These are phyloP conservation scores for Haberlea rhodopensis DNA, from an alignment of 257 asterid genomes.

Conservation along the genomic window DNA sequence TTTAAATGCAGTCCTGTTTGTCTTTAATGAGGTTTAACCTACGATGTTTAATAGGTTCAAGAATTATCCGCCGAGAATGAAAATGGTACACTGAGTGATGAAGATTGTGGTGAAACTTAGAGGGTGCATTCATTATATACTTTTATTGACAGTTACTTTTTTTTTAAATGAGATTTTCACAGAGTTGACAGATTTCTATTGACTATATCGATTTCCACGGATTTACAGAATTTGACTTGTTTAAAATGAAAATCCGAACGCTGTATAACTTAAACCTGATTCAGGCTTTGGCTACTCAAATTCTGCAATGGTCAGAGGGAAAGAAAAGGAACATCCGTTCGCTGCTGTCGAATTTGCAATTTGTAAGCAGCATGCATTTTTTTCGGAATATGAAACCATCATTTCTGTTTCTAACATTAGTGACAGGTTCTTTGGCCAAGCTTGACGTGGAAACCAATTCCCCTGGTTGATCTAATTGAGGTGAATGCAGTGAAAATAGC, in stretches of 20 bases:
- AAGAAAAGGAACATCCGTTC: constrained; percentile 96
- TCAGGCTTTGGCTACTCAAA: constrained; percentile 75
- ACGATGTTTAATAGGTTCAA: constrained; percentile 50
- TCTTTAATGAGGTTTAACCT: neutral
- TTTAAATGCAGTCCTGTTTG: neutral
- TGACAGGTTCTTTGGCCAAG: constrained; percentile 78
- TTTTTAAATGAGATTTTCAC: no score
- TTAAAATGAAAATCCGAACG: neutral
- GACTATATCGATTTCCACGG: no score
- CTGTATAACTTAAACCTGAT: neutral
- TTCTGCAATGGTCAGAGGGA: constrained; percentile 84
- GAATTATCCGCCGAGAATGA: constrained; percentile 38
- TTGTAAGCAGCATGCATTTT: constrained; percentile 40
- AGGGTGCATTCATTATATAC: no score
- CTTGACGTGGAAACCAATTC: constrained; percentile 91
- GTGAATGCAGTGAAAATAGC: constrained; percentile 73
- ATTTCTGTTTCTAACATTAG: neutral
- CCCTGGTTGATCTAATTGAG: constrained; percentile 78
- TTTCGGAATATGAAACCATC: neutral
- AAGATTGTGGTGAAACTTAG: no score
- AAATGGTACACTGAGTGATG: neutral
- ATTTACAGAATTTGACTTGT: neutral
- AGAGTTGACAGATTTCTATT: no score
- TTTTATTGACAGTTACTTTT: no score
- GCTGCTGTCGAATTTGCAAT: constrained; percentile 79